A percentile compares a stretch with the other conserved stretches of the same genome.
phyloP scores from a whole-genome alignment of 495 filamentous ascomycete species.

The Xanthoparmelia taractica region DNA sequence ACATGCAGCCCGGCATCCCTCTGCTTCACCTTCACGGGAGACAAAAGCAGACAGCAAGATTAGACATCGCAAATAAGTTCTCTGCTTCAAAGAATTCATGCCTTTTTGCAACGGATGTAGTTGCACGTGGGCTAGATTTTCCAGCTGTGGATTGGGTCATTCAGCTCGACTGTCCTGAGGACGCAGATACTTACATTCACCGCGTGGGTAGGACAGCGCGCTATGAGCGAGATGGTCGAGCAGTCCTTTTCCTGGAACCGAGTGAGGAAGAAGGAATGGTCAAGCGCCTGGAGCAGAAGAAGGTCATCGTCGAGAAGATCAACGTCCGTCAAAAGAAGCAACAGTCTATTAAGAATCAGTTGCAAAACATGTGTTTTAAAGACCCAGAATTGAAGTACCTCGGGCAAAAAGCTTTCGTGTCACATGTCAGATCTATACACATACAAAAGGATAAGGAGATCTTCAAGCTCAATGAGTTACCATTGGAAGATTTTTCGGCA shows the following conservation, averaged over 20 bases:
- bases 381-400: conserved; percentile 91
- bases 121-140: conserved; percentile 88
- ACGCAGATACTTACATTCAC: conserved; percentile 96
- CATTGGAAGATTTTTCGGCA: conserved; percentile 75
- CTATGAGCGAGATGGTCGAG: conserved; percentile 80
- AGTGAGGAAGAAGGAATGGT: conserved; percentile 85
- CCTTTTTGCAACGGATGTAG: conserved; percentile 91
- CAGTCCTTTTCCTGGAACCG: conserved; percentile 86
- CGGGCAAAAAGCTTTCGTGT: conserved; percentile 90
- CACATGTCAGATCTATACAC: conserved; percentile 73
- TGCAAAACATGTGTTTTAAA: conserved; percentile 93
- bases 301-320: conserved; percentile 75
- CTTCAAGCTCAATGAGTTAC: conserved; percentile 72
- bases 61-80: conserved; percentile 81
- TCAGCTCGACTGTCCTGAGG: conserved; percentile 90
- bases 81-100: conserved; percentile 69
- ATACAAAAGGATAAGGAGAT: conserved; percentile 89
- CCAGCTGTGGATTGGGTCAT: conserved; percentile 97
- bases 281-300: conserved; percentile 72
- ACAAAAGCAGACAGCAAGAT: conserved; percentile 80
- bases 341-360: conserved; percentile 66
- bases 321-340: conserved; percentile 86
- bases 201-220: conserved; percentile 89
- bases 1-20: conserved; percentile 89
- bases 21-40: conserved; percentile 92